phyloP scores from a whole-genome alignment of 2,329 filamentous ascomycete species.

The Camillea tinctor region DNA sequence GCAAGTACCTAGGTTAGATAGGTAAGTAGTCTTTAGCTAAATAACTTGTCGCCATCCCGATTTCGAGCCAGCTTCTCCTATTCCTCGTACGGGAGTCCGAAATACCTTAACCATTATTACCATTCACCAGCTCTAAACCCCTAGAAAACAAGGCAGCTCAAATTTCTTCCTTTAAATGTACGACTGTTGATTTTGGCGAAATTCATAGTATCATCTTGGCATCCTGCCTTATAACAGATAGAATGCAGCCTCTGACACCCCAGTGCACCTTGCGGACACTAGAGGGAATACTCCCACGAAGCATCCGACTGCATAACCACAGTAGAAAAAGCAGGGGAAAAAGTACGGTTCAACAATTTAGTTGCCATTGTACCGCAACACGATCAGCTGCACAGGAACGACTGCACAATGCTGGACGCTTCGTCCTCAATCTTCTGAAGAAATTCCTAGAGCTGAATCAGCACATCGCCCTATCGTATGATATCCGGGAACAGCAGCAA shows the following conservation, averaged over 20 bases:
- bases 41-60: no score
- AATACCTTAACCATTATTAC: no score
- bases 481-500: conserved; percentile 19
- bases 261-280: conserved; percentile 10
- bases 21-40: no score
- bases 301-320: conserved; percentile 3
- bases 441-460: conserved; percentile 31
- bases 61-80: no score
- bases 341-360: not conserved
- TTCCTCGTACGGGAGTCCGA: no score
- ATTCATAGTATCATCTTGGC: not conserved
- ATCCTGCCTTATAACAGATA: not conserved
- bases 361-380: not conserved
- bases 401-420: conserved; percentile 26
- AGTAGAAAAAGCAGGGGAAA: not conserved
- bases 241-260: not conserved
- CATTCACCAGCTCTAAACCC: no score
- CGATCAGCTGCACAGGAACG: conserved; percentile 19
- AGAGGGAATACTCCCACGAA: conserved; percentile 17
- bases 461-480: conserved; percentile 24
- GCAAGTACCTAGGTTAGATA: no score
- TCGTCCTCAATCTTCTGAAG: conserved; percentile 28
- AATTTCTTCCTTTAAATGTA: no score
- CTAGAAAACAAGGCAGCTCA: no score
- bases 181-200: no score